Base-by-base conservation (phyloP, 73 alveolate species). In the Loxodes magnus region DNA sequence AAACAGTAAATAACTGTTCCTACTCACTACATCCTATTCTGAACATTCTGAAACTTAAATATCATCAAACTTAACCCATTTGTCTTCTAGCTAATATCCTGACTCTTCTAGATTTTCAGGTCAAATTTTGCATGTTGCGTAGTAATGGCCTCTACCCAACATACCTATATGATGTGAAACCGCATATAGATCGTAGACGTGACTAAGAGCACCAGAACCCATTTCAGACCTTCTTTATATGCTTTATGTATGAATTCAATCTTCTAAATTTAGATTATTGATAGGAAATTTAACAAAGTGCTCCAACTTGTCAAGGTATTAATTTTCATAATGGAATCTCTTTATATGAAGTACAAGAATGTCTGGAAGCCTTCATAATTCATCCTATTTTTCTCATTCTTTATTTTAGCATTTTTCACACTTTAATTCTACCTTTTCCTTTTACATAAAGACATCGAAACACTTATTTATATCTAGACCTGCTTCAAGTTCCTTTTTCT, bases 31-130 rank as follows among this genome's bases (percentile, higher is more conserved):
- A 15, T 72, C 70, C 2, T 43, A 63, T 39, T 61, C 66, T 0
- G 66, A 56, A 12, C 49, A 35, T 48, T 51, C 56, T 2, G 60
- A 23, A 5, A 76, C 65, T 14, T 46, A 5, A 51, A 35, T 56
- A 35, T 81, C 94, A 57, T 76, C 79, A 48, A 77, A 70, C 35
- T 63, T 61, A 20, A 68, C 43, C 94, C 94, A 81, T 2, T 42
- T 59, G 20, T 74, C 75, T 3, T 44, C 42, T 22, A 50, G 28
- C 20, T 62, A 56, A 25, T 67, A n/a, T 28, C n/a, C n/a, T n/a
- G 17, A 4, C 14, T 1, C 3, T 9, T n/a, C 7, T 34, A 10
- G 22, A 24, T 59, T 43, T 44, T 48, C n/a, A n/a, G n/a, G n/a
- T n/a, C 34, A 48, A 23, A 48, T 37, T 7, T 51, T 44, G 5